These are phyloP conservation scores for Astragalus glycyphyllos DNA, from an alignment of 306 rosid species.

Conservation along the genomic window DNA sequence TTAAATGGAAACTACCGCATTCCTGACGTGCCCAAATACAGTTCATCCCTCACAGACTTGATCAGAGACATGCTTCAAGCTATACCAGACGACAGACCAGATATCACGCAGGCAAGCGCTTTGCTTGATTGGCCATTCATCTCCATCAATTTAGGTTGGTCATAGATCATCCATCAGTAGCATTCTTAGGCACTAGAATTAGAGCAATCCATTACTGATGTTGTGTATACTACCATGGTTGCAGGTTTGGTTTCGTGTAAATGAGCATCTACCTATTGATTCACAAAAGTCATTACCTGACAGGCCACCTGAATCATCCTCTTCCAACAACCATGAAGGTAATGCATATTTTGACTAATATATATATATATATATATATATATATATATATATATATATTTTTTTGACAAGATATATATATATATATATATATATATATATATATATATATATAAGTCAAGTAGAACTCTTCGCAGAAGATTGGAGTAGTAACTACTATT, in stretches of 20 bases:
- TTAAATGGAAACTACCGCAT: constrained; percentile 97
- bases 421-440: too few species aligned
- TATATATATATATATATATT: too few species aligned
- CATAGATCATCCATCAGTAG: constrained; percentile 78
- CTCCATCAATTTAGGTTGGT: constrained; percentile 99
- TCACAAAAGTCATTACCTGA: constrained; percentile 91
- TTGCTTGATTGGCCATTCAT: constrained; percentile 99
- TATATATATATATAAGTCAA: too few species aligned
- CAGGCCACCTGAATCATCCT: constrained; percentile 67
- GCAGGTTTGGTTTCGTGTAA: constrained; percentile 98
- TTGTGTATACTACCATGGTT: constrained; percentile 38
- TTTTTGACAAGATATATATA: too few species aligned
- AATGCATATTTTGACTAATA: constrained; percentile 2
- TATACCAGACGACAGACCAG: constrained; percentile 96
- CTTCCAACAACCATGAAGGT: constrained; percentile 72
- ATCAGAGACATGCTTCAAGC: constrained; percentile 96
- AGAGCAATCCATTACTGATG: constrained; percentile 54
- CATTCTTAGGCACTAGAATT: constrained; percentile 60
- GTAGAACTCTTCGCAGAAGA: background rate
- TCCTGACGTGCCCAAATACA: constrained; percentile 84
- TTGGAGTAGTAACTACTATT: constrained; percentile 10
- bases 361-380: too few species aligned
- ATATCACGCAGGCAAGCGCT: constrained; percentile 99
- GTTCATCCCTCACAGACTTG: constrained; percentile 67
- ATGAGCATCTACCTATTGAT: constrained; percentile 78